phyloP scores from a whole-genome alignment of 2,329 filamentous ascomycete species.

The Botrytis aclada region DNA sequence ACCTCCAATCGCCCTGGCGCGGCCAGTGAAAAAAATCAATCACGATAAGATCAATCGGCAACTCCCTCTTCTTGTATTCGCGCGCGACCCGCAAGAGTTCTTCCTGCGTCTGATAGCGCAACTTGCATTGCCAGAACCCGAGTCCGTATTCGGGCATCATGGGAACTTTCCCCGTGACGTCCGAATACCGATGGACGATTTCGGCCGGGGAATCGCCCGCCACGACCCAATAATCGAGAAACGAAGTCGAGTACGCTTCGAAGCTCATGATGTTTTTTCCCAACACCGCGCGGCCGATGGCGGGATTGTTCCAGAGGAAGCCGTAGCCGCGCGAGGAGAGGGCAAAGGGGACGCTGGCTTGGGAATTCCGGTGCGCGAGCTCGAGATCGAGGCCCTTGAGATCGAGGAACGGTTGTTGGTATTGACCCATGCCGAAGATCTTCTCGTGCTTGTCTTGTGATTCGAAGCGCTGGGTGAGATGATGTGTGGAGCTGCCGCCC shows the following conservation, averaged over 20 bases:
- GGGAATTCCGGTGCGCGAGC: constrained; percentile 63
- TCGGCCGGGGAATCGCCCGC: constrained; percentile 53
- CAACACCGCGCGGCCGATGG: constrained; percentile 57
- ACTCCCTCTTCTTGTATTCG: constrained; percentile 52
- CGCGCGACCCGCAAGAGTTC: constrained; percentile 58
- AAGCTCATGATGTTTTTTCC: constrained; percentile 61
- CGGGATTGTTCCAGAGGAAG: constrained; percentile 65
- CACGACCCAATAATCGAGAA: constrained; percentile 63
- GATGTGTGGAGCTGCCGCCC: constrained; percentile 46
- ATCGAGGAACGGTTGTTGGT: constrained; percentile 62
- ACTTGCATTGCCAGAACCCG: constrained; percentile 67
- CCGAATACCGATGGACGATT: constrained; percentile 55
- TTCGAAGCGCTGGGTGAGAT: constrained; percentile 58
- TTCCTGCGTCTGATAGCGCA: constrained; percentile 64
- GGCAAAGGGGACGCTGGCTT: constrained; percentile 62
- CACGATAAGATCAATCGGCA: constrained; percentile 64
- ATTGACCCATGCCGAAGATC: constrained; percentile 68
- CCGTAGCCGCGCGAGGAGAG: constrained; percentile 60
- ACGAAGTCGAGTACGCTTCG: constrained; percentile 55
- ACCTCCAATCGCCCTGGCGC: constrained; percentile 64
- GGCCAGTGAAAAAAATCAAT: constrained; percentile 68
- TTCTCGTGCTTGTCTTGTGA: constrained; percentile 52
- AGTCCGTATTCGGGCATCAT: constrained; percentile 69
- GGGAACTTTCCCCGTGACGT: constrained; percentile 56
- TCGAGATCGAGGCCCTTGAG: constrained; percentile 62